Base-by-base conservation (phyloP, 208 protist genomes). In the Trypanosoma vivax region DNA sequence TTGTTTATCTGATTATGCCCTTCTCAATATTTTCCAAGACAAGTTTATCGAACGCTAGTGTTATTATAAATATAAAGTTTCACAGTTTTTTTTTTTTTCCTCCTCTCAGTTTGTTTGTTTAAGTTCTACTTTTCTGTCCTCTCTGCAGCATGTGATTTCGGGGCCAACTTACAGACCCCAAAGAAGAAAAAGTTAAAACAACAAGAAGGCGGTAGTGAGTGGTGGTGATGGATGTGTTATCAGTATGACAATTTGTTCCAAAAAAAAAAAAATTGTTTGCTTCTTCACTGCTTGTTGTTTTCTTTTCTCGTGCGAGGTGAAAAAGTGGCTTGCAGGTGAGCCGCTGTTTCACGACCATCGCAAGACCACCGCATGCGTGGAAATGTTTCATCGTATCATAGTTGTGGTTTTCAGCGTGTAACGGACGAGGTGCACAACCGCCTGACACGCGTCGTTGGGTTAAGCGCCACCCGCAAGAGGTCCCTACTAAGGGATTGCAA, bases 381-480 rank as follows among this genome's bases (percentile, higher is more conserved):
- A 39, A 48, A 28, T 9, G 28, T 10, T 29, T 31, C 19, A 13
- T 16, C 35, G 10, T 40, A 30, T 50, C 25, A 30, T n/a, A 34
- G 45, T 16, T 25, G 16, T 30, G 42, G 16, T 18, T 54, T 18
- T 3, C 34, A 21, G 47, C 0, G 16, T 29, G 25, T 47, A 13
- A 4, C 53, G 5, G 16, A 55, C n/a, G 37, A 66, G n/a, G 18
- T 60, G 1, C 42, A 23, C 2, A 2, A 47, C 14, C 60, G 60
- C 23, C 18, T 65, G 27, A 41, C 21, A 3, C 42, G 28, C 18
- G 27, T 29, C 25, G n/a, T 27, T n/a, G 51, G 60, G 0, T 11
- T 66, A 23, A 66, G 60, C 27, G 16, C 60, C 28, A 60, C 60
- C n/a, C 41, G 60, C n/a, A 66, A 49, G 21, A 16, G 38, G 3